These are phyloP conservation scores for Colletotrichum sp. DNA, from an alignment of 2,329 filamentous ascomycete genomes.

Conservation along the genomic window DNA sequence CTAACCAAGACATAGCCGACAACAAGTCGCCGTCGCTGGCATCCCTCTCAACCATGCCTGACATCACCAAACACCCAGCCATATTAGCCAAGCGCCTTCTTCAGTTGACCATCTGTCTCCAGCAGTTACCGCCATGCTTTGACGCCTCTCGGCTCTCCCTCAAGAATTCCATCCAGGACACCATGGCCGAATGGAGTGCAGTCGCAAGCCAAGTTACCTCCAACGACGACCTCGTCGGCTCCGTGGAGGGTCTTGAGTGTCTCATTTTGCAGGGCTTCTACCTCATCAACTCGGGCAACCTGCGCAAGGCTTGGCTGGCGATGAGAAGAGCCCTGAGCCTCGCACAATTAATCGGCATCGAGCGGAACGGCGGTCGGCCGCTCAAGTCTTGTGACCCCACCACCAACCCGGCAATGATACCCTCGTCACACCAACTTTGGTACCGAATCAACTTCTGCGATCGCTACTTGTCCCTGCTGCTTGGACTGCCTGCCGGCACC, in stretches of 20 bases:
- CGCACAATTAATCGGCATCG: slow-evolving; percentile 56
- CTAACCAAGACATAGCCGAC: slow-evolving; percentile 33
- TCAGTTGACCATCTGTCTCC: slow-evolving; percentile 49
- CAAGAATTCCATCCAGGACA: slow-evolving; percentile 24
- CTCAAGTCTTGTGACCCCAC: slow-evolving; percentile 44
- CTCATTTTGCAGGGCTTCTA: slow-evolving; percentile 53
- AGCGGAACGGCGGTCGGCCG: slow-evolving; percentile 35
- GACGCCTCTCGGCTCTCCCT: slow-evolving; percentile 30
- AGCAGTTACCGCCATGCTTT: slow-evolving; percentile 44
- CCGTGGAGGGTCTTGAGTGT: slow-evolving; percentile 58
- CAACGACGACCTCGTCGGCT: slow-evolving; percentile 57
- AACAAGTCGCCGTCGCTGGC: slow-evolving; percentile 32
- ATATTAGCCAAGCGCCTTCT: slow-evolving; percentile 53
- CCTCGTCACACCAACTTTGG: slow-evolving; percentile 42
- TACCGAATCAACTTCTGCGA: slow-evolving; percentile 55
- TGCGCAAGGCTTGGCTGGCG: slow-evolving; percentile 59
- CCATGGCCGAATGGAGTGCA: slow-evolving; percentile 37
- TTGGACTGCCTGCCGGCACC: slow-evolving; percentile 52
- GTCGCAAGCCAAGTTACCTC: slow-evolving; percentile 47
- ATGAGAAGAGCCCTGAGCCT: slow-evolving; percentile 54
- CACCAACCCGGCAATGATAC: slow-evolving; percentile 30
- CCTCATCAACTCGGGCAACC: slow-evolving; percentile 57
- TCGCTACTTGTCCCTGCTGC: slow-evolving; percentile 54
- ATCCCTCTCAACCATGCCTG: slow-evolving; percentile 33
- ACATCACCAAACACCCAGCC: slow-evolving; percentile 47